Evolutionary conservation across 2,329 filamentous ascomycete genomes (phyloP), one percentile per base, ranked within the genome.

Genomic region (Fusarium humuli): DNA sequence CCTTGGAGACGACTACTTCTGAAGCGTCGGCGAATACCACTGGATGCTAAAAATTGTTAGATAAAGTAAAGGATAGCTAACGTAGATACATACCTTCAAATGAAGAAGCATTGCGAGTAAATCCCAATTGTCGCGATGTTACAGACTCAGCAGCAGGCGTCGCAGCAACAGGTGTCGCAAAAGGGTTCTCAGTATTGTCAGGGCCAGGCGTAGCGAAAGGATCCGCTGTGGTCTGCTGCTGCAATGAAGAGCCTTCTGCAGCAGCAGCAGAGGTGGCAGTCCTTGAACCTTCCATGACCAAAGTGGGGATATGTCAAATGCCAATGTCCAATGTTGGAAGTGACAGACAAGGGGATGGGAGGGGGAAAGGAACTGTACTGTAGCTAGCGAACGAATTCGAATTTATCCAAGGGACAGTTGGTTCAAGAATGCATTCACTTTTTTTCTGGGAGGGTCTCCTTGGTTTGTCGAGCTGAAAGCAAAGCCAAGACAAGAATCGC

Each of bases 21-120:
- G 69, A 75, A 75, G 37, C 73, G 25, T 77, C 79, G 66, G 82
- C 85, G 6, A 4, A 60, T 53, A 1, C 61, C 61, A n/a, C 57
- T 12, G 0, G 40, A 64, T 74, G 20, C 6, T 20, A 9, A 0
- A 1, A 20, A 72, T 6, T 72, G 42, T 18, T 9, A 4, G 20
- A 20, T 5, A 42, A 37, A 12, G 10, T 12, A 37, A 18, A 10
- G 3, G 18, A 34, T 3, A 1, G 11, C 6, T 10, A 14, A 25
- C 7, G 3, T 14, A 7, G 1, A 1, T 2, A 54, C 64, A n/a
- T 27, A 73, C 72, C 29, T 14, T 63, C 71, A 47, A 66, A 73
- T 8, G 67, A 27, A 44, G 71, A 73, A 22, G 27, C 20, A 44
- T 50, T 63, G 5, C 59, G 58, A 22, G 53, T 29, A 22, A 58